Conservation (phyloP, 164 flowering plant species). For the Tetrastigma voinierianum region DNA sequence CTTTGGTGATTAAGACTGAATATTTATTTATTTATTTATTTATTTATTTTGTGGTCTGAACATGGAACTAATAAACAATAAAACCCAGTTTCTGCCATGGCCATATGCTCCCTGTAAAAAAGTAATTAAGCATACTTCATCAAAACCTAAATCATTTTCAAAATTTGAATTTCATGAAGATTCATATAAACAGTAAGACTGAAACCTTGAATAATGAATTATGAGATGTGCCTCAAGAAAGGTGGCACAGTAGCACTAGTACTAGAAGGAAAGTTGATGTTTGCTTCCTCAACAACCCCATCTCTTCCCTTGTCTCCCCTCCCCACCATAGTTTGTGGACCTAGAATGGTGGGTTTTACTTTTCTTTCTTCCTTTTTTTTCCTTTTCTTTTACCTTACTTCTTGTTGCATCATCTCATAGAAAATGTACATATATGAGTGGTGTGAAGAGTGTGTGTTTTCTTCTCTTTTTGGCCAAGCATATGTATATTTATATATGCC, state of each 20-base stretch:
- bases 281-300: background rate
- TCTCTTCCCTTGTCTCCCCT: background rate
- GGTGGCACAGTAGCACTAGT: conserved; percentile 10
- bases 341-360: background rate
- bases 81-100: background rate
- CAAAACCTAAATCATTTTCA: background rate
- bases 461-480: no score
- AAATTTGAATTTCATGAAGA: background rate
- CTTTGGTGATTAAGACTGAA: no score
- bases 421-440: no score
- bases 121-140: background rate
- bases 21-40: no score
- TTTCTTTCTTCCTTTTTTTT: background rate
- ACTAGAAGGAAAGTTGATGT: background rate
- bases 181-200: background rate
- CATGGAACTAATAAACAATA: no score
- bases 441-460: conserved; percentile 2
- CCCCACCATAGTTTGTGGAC: background rate
- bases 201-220: conserved; percentile 10
- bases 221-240: conserved; percentile 12
- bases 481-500: no score
- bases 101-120: background rate
- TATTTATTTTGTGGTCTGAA: no score
- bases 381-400: background rate
- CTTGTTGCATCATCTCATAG: no score